Percentiles rank a stretch among this genome's conserved stretches.
These are phyloP conservation scores for Lachnellula hyalina DNA, from an alignment of 2,329 filamentous ascomycete species.

Conservation along the genomic window DNA sequence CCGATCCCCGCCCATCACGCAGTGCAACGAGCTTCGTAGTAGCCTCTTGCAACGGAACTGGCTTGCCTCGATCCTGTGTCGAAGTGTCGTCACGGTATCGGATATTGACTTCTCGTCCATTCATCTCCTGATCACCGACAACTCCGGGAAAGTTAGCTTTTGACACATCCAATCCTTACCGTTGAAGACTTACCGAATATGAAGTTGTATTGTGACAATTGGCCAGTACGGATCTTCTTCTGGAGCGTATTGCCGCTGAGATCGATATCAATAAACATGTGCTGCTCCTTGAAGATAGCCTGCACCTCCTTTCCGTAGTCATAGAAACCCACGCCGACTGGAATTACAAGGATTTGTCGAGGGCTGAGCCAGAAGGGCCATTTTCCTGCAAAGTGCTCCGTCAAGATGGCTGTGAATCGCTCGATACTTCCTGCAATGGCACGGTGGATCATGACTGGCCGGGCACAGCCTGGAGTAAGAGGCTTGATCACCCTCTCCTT, in stretches of 20 bases:
- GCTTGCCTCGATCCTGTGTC: conserved; percentile 56
- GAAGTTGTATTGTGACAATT: conserved; percentile 78
- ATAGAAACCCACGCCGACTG: conserved; percentile 65
- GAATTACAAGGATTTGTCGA: conserved; percentile 74
- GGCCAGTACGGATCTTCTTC: conserved; percentile 82
- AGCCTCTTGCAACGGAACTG: conserved; percentile 51
- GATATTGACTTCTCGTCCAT: conserved; percentile 56
- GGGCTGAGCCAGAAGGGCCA: conserved; percentile 88
- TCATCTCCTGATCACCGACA: conserved; percentile 57
- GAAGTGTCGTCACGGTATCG: conserved; percentile 59
- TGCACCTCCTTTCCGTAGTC: conserved; percentile 74
- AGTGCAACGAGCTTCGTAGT: conserved; percentile 50
- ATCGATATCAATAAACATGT: conserved; percentile 67
- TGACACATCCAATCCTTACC: neutral
- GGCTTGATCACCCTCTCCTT: conserved; percentile 42
- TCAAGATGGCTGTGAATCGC: conserved; percentile 68
- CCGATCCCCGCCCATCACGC: conserved; percentile 39
- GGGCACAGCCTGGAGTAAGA: conserved; percentile 64
- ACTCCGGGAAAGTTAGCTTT: conserved; percentile 36
- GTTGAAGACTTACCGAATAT: conserved; percentile 57
- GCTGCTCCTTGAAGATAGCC: conserved; percentile 58
- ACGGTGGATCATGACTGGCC: conserved; percentile 82
- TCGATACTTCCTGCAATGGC: conserved; percentile 71
- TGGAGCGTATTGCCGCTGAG: conserved; percentile 74
- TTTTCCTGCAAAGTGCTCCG: conserved; percentile 79